Base-by-base conservation (phyloP, 164 flowering plant genomes). In the Vitis cinerea region DNA sequence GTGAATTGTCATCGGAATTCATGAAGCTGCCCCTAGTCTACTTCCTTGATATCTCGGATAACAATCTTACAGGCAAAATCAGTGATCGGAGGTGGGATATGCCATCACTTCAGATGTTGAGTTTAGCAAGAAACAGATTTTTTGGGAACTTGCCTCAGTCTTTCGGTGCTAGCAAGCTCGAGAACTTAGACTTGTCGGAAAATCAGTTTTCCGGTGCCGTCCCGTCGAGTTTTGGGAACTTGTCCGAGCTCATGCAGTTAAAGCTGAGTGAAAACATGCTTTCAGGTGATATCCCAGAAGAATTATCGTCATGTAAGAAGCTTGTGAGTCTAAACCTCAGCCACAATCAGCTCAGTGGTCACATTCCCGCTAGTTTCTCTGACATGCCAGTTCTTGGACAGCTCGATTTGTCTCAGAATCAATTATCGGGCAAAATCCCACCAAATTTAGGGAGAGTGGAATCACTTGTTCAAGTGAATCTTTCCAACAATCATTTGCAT, bases 71-170 rank as follows among this genome's bases (percentile, higher is more conserved):
- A 0, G 98, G 98, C 10, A 63, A 50, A 14, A 77, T 92, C 19
- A 78, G 75, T 29, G 79, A 66, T 10, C 60, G 72, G 10, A 80
- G 68, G 59, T 92, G 97, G 96, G 73, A 81, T 0, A 88, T 88
- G 94, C 83, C 90, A 0, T 68, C 79, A 2, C 92, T 94, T 56
- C 80, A 90, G 66, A 88, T 90, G 96, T 79, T 92, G 61, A 90
- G 73, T 50, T 67, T 94, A 57, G 88, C 85, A 0, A 72, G 72
- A 15, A 94, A 94, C 65, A 51, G 63, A 1, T 86, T 94, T 63
- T 61, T 15, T 1, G 98, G 98, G 13, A 54, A 57, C 11, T 68
- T 94, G 82, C 97, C 97, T 4, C 78, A 73, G 0, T 76, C 76
- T 2, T 84, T 86, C 57, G 89, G 91, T 3, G 83, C 84, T 49